phyloP scores from a whole-genome alignment of 306 rosid genomes.

The Erythrophleum fordii region DNA sequence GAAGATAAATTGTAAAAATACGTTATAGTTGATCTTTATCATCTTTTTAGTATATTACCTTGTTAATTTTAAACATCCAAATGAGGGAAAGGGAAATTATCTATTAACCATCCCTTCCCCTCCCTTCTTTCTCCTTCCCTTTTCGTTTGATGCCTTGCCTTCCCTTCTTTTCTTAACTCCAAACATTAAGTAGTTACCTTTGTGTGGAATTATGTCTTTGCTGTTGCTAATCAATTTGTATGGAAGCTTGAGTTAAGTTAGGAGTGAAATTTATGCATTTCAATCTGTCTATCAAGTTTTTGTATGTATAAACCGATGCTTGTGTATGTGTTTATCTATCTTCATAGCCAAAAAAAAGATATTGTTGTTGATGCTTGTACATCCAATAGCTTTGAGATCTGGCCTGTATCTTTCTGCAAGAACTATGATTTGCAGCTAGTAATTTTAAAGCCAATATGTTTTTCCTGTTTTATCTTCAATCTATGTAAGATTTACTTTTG shows the following conservation, averaged over 20 bases:
- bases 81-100: not conserved
- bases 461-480: conserved; percentile 12
- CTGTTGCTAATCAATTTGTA: not conserved
- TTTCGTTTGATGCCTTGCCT: not conserved
- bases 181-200: not conserved
- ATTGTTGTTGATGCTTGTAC: not conserved
- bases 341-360: not conserved
- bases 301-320: not conserved
- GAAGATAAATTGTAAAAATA: not conserved
- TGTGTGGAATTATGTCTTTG: not conserved
- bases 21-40: not conserved
- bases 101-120: not conserved
- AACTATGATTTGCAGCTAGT: conserved; percentile 18
- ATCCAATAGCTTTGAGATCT: not conserved
- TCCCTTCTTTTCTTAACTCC: not conserved
- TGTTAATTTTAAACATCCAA: not conserved
- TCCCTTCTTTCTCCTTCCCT: not conserved
- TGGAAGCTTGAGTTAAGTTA: not conserved
- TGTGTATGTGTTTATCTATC: not conserved
- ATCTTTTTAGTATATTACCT: not conserved
- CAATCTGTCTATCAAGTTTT: not conserved
- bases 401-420: conserved; percentile 31
- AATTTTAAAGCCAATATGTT: conserved; percentile 19
- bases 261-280: not conserved
- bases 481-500: conserved; percentile 24